Base-by-base conservation (phyloP, 2,329 filamentous ascomycete species). In the Blastomyces emzantsi region DNA sequence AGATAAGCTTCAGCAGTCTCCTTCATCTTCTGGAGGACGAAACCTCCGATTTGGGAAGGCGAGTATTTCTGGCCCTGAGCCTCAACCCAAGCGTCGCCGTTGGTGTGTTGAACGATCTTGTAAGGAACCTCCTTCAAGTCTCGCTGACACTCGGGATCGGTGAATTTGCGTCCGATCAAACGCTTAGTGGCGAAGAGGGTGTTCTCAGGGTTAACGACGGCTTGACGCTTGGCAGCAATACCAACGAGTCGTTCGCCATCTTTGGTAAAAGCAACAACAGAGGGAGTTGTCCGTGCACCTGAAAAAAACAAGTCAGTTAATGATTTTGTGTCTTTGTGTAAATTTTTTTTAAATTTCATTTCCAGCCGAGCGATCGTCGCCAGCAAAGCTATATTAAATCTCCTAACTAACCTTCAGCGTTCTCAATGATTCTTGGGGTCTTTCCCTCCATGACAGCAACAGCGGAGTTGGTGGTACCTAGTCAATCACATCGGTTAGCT, bases 391-490 rank as follows among this genome's bases (percentile, higher is more conserved):
- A 57, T 39, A 17, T 52, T 47, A 6, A 36, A 39, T 36, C 7
- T 22, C 45, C 19, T 3, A 17, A 45, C 67, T 73, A 81, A 92
- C 91, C 92, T 84, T 97, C 93, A 36, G 92, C 83, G 85, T 97
- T 97, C 81, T 97, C 93, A 77, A 97, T 97, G 77, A 97, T 97
- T 80, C 88, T 91, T 72, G 93, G 91, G 64, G 85, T 80, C 84
- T 96, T 96, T 80, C 93, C 94, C 84, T 97, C 93, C 92, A 97
- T 96, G 69, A 97, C 83, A 74, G 92, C 93, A 66, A 97, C 93
- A 64, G 93, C 93, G 66, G 93, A 97, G 86, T 97, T 97, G 73
- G 93, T 97, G 76, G 93, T 97, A 76, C 86, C 86, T 88, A 64
- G 59, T 58, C 7, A 64, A 45, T 62, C 22, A 45, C 60, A 57